Evolutionary conservation across 2,329 filamentous ascomycete genomes (phyloP), one percentile per base, ranked within the genome.

Genomic region (Penicillium sp.): DNA sequence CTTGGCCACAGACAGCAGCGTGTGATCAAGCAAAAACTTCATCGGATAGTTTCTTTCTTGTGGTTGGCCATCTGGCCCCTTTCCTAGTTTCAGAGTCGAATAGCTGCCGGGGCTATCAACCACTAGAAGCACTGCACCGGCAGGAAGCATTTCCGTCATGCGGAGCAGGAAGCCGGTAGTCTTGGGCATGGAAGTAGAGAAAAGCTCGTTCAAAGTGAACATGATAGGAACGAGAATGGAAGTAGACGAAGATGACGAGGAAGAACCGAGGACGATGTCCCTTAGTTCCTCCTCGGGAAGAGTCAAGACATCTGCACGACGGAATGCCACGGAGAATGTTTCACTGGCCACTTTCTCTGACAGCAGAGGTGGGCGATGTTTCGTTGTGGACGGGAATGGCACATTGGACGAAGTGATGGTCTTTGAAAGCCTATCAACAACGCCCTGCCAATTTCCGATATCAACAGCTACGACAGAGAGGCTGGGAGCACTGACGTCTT

Each of bases 151-250:
- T 1, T 82, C 76, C 0, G 88, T 90, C 16, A 97, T 75, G 0
- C 78, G 78, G 4, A 91, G 80, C 0, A 99, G 79, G 60, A 97
- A 87, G 3, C 79, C 78, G 0, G 93, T 96, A 0, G 93, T 91
- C 62, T 85, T 84, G 2, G 85, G 79, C 23, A 91, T 84, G 1
- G 87, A 90, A 0, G 84, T 79, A 0, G 89, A 88, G 77, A 97
- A 97, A 0, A 99, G 84, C 74, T 99, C 94, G 71, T 97, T 97
- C 43, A 97, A 82, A 0, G 93, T 97, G 78, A 97, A 99, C 74
- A 97, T 84, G 11, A 97, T 76, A 0, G 92, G 96, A 13, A 96
- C 78, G 0, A 97, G 74, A 3, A 80, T 62, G 9, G 81, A 67
- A 7, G 56, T 16, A 32, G 47, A 51, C 2, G 45, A 4, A 8